phyloP scores from a whole-genome alignment of 176 grass and related monocot species.

The Carex pumila region DNA sequence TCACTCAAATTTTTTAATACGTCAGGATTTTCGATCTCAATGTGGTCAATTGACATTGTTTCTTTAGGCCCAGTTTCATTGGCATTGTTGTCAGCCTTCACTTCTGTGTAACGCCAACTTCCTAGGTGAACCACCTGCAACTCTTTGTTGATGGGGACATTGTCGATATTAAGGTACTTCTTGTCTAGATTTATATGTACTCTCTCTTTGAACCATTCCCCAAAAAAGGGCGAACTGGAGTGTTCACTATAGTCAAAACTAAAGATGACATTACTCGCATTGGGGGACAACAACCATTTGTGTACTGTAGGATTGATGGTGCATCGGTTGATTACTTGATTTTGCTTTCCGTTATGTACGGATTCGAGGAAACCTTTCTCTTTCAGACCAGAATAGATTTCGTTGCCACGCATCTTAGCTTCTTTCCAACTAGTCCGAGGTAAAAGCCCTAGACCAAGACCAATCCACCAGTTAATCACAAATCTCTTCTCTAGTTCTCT shows the following conservation, averaged over 20 bases:
- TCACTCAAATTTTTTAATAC: conserved; percentile 1
- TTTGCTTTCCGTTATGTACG: background rate
- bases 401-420: background rate
- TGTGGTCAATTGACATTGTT: background rate
- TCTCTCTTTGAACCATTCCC: no score
- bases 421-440: background rate
- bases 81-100: background rate
- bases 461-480: background rate
- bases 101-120: background rate
- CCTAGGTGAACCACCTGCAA: no score
- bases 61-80: no score
- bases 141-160: no score
- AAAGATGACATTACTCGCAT: no score
- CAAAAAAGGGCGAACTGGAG: no score
- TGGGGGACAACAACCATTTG: no score
- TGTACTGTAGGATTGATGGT: no score
- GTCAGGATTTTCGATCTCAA: background rate
- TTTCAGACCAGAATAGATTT: background rate
- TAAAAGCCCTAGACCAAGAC: background rate
- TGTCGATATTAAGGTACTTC: no score
- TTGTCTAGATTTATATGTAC: no score
- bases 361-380: background rate
- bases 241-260: no score
- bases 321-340: no score
- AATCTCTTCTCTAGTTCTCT: background rate